These are phyloP conservation scores for Penicillium rolfsii DNA, from an alignment of 2,329 filamentous ascomycete genomes.

Conservation along the genomic window DNA sequence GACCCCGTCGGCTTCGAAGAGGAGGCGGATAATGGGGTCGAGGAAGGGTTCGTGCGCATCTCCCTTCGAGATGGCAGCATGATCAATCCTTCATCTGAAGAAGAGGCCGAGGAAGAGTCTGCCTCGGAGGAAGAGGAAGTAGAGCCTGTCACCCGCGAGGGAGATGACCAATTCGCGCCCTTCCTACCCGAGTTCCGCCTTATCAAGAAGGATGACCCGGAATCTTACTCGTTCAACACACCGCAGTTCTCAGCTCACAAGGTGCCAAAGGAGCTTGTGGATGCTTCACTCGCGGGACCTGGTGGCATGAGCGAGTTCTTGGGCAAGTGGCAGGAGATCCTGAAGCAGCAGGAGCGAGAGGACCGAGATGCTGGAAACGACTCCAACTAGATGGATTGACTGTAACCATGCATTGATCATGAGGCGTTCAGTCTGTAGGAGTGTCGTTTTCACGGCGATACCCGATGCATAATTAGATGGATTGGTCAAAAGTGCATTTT, in stretches of 20 bases:
- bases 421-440: background rate
- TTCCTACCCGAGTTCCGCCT: conserved; percentile 78
- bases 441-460: background rate
- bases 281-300: conserved; percentile 66
- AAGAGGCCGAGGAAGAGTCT: conserved; percentile 34
- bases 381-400: conserved; percentile 19
- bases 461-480: background rate
- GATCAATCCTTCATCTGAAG: conserved; percentile 12
- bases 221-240: conserved; percentile 82
- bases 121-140: conserved; percentile 36
- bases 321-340: conserved; percentile 69
- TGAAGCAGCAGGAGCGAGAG: conserved; percentile 48
- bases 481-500: background rate
- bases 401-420: background rate
- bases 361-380: conserved; percentile 44
- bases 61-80: conserved; percentile 34
- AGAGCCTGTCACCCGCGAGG: conserved; percentile 52
- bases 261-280: conserved; percentile 87
- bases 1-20: conserved; percentile 44
- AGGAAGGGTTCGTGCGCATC: conserved; percentile 42
- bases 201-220: conserved; percentile 80
- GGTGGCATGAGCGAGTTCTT: conserved; percentile 82
- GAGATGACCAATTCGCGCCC: conserved; percentile 54
- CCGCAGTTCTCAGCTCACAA: conserved; percentile 95
- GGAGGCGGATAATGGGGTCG: conserved; percentile 34